Percentiles rank a stretch among this genome's conserved stretches.
phyloP scores from a whole-genome alignment of 345 rosid species.

The Gossypium rotundifolium region DNA sequence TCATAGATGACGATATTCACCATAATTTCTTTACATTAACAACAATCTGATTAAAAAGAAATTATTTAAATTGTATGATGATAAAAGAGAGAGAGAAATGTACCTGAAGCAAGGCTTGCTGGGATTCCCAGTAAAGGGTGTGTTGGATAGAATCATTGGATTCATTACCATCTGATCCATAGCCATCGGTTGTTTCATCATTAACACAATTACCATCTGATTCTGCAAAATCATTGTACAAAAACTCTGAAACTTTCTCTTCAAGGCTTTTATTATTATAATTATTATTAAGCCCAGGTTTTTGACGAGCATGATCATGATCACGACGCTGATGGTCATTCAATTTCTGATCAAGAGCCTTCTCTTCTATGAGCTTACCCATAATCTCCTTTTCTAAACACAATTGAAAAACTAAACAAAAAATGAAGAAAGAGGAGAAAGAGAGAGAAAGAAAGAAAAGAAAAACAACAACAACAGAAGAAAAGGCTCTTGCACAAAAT shows the following conservation, averaged over 20 bases:
- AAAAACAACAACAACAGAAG: background rate
- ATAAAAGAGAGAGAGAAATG: too few species aligned
- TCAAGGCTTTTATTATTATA: constrained; percentile 27
- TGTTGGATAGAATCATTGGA: constrained; percentile 11
- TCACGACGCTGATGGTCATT: background rate
- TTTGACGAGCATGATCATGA: background rate
- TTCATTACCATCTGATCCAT: constrained; percentile 2
- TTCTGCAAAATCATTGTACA: constrained; percentile 8
- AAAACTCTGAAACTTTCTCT: constrained; percentile 24
- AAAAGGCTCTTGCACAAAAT: constrained; percentile 12
- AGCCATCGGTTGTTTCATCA: background rate
- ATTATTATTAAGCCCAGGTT: background rate
- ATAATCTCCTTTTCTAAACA: constrained; percentile 12
- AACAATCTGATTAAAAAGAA: too few species aligned
- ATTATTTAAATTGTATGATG: too few species aligned
- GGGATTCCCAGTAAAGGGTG: constrained; percentile 39
- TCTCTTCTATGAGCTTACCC: constrained; percentile 23
- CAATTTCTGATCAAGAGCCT: constrained; percentile 14
- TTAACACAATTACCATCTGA: background rate
- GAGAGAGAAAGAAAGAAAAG: background rate
- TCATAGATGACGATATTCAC: too few species aligned
- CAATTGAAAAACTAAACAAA: background rate
- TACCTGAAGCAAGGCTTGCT: constrained; percentile 47
- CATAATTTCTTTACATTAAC: too few species aligned
- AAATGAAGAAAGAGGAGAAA: background rate